Evolutionary conservation across 306 rosid species (phyloP), one percentile per base, ranked within the genome.

Genomic region (Lithocarpus polystachyus): DNA sequence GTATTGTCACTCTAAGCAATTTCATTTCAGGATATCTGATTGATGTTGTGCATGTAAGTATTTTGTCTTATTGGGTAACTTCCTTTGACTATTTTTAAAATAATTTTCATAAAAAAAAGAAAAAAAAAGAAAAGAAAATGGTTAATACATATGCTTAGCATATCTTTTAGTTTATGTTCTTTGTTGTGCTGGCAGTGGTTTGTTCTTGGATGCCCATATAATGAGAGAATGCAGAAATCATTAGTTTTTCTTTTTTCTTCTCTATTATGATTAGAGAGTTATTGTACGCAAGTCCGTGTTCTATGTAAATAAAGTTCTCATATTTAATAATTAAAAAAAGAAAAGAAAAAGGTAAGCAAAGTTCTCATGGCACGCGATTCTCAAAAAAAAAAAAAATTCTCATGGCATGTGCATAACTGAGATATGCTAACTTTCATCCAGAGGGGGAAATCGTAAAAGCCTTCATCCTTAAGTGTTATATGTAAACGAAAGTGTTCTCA

Each of bases 21-120:
- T 81, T 74, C 83, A 86, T 94, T 81, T 40, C 88, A 18, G 84
- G 77, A 72, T 93, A 93, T 85, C 82, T 93, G 56, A 82, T 89
- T 72, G 89, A 89, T 76, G 74, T 84, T 59, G 86, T 81, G 74
- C 91, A 48, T 74, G 98, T 90, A 84, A 90, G 89, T 75, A 43
- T 83, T 64, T 59, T 75, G 14, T 70, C 75, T 29, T 75, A 56
- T 75, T 55, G 60, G 6, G 35, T 8, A 29, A n/a, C 28, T 28
- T 3, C 45, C 33, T 78, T 83, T 80, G 60, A 77, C 23, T 51
- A 75, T 57, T 80, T 70, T 35, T 56, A 28, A 18, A 26, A 70
- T 56, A n/a, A 57, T 51, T 79, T 48, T 52, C 45, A 35, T 55
- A 40, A 23, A 43, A 52, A 45, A 23, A 17, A 5, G 61, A 2